Conservation (phyloP, 2,329 filamentous ascomycete species). For the Boeremia lycopersici region DNA sequence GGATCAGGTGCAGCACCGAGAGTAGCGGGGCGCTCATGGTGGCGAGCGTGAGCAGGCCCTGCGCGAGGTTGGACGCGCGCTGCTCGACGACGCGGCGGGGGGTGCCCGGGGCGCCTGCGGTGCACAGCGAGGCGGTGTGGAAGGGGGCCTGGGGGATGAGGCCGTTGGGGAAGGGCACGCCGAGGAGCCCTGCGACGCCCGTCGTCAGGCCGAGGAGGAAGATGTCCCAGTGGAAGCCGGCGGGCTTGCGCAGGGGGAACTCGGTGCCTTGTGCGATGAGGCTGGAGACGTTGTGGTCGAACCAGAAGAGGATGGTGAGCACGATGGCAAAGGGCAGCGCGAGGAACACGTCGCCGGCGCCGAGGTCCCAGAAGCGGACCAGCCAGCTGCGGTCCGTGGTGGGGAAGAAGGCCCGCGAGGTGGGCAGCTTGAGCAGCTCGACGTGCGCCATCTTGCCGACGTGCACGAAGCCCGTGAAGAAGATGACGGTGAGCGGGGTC, state of each 20-base stretch:
- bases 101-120: slow-evolving; percentile 25
- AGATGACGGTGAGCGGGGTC: slow-evolving; percentile 69
- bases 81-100: slow-evolving; percentile 61
- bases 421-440: slow-evolving; percentile 73
- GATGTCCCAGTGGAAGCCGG: slow-evolving; percentile 67
- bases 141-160: slow-evolving; percentile 66
- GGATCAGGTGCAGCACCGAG: slow-evolving; percentile 60
- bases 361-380: slow-evolving; percentile 80
- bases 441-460: slow-evolving; percentile 80
- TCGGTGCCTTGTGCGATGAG: slow-evolving; percentile 62
- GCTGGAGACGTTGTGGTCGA: slow-evolving; percentile 76
- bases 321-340: slow-evolving; percentile 87
- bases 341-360: slow-evolving; percentile 74
- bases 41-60: slow-evolving; percentile 60
- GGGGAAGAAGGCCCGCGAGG: slow-evolving; percentile 77
- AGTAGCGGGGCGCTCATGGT: slow-evolving; percentile 64
- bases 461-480: slow-evolving; percentile 89
- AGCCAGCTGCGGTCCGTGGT: slow-evolving; percentile 77
- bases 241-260: slow-evolving; percentile 63
- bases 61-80: slow-evolving; percentile 61
- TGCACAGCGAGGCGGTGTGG: slow-evolving; percentile 60
- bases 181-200: slow-evolving; percentile 61
- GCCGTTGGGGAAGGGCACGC: slow-evolving; percentile 63
- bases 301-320: slow-evolving; percentile 85
- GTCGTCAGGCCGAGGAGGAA: slow-evolving; percentile 64